Base-by-base conservation (phyloP, 1,284 basidiomycete genomes). In the Rhodofomes roseus region DNA sequence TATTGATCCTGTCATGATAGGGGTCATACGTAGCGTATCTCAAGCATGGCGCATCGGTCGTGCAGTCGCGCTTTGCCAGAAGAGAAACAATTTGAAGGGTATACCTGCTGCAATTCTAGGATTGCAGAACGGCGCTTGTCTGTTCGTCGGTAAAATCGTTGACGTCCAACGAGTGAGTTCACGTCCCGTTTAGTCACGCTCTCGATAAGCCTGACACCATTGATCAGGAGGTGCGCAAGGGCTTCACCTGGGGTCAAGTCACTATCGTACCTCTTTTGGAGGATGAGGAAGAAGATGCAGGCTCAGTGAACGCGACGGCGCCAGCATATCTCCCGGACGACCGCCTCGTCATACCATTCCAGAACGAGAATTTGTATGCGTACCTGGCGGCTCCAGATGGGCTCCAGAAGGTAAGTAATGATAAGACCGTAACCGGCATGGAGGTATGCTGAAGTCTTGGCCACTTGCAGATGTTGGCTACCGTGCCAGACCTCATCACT, bases 401-500 rank as follows among this genome's bases (percentile, higher is more conserved):
- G 55, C 36, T 72, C 59, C 63, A 69, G 57, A 72, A 71, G 68
- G 71, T 68, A 43, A 25, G 57, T 4, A 12, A 36, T 14, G 8
- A n/a, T 53, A 8, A 25, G 39, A 36, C 12, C 52, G 44, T n/a
- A 29, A 2, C 34, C 31, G 12, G n/a, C 20, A 36, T 23, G n/a
- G 16, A 14, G 5, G 12, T 51, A n/a, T 50, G 20, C n/a, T 11
- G 3, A 14, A 27, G 18, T 9, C 4, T 50, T 20, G n/a, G 12
- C 37, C 34, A 53, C 57, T 46, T 44, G 7, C 50, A 75, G 72
- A 70, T 76, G 31, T 60, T 79, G n/a, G 75, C 74, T n/a, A 78
- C 76, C 16, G 84, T 86, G 7, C 84, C 83, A 4, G 84, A 86
- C 69, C 74, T 86, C 27, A 83, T 85, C 58, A 77, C 80, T 0